Base-by-base conservation (phyloP, 371 early-diverging fungal genomes). In the Coemansia sp. region DNA sequence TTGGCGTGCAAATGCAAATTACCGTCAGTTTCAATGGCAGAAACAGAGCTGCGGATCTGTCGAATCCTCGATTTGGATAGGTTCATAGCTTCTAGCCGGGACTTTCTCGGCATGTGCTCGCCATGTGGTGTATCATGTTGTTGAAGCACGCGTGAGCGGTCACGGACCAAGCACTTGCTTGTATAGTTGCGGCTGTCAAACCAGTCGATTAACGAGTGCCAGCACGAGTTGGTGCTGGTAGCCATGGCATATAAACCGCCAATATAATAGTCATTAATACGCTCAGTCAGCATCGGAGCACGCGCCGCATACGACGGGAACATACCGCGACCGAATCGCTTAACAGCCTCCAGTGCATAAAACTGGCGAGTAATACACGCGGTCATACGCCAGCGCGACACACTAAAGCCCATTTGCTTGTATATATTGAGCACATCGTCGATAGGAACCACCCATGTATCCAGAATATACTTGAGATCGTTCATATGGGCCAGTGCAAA, bases 371-470 rank as follows among this genome's bases (percentile, higher is more conserved):
- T 77, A 83, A 90, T 85, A 57, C 92, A 92, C 59, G 85, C 75
- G 16, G 69, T 75, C 52, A 87, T 55, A 30, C 82, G 84, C 44
- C 77, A 72, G 16, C 67, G 71, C 1, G 83, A 44, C 18, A 85
- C 79, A 2, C 33, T 6, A 12, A 75, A 64, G 6, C 84, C 85
- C 68, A 88, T 82, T 0, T 68, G 74, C 20, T 64, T 59, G 70
- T 94, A 94, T 33, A 94, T 93, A 37, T 73, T 82, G 0, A 90
- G 69, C 5, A 95, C 67, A 66, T 95, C 95, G 18, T 80, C 84
- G 0, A 90, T 72, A 0, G 95, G 95, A 2, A 93, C 86, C 9
- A 84, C 77, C 95, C 95, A 95, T 7, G 81, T 51, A 18, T 80
- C 71, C 42, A 61, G 18, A 4, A 84, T 68, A 30, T 72, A 82